phyloP scores from a whole-genome alignment of 768 basidiomycete genomes.

The Grammothele lineata region DNA sequence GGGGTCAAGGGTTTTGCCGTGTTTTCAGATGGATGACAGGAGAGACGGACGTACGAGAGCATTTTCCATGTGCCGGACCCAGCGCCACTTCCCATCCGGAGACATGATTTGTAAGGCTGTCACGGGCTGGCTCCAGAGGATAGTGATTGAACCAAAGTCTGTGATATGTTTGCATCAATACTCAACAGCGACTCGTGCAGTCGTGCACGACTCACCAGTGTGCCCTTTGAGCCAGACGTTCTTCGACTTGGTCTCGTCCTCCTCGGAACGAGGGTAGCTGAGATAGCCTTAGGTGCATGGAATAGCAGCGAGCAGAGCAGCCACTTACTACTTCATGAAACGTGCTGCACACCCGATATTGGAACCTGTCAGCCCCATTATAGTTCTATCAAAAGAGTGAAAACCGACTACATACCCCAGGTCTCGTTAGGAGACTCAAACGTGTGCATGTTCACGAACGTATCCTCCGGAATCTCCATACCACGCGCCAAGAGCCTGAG shows the following conservation, averaged over 20 bases:
- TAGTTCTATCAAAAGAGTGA: too few species aligned
- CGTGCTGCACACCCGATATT: too few species aligned
- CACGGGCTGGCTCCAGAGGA: slow-evolving; percentile 36
- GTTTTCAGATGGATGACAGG: neutral
- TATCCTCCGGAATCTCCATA: slow-evolving; percentile 31
- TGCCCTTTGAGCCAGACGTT: slow-evolving; percentile 37
- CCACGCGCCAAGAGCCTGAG: slow-evolving; percentile 30
- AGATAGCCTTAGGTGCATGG: too few species aligned
- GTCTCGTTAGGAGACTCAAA: slow-evolving; percentile 27
- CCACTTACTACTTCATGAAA: slow-evolving; percentile 62
- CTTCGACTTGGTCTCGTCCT: slow-evolving; percentile 28
- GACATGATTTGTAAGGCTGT: slow-evolving; percentile 33
- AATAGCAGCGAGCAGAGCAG: neutral
- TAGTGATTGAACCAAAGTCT: slow-evolving; percentile 33
- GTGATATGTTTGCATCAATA: neutral
- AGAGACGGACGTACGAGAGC: slow-evolving; percentile 25
- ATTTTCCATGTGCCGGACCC: slow-evolving; percentile 32
- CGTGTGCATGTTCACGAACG: slow-evolving; percentile 27
- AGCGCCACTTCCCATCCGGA: slow-evolving; percentile 34
- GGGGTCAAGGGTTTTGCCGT: neutral
- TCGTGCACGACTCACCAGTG: slow-evolving; percentile 22
- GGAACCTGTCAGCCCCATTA: too few species aligned
- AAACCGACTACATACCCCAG: slow-evolving; percentile 22
- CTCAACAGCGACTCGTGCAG: neutral
- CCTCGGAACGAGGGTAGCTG: slow-evolving; percentile 30